Evolutionary conservation across 1,284 basidiomycete species (phyloP).

Genomic region (Ganoderma lingzhi): DNA sequence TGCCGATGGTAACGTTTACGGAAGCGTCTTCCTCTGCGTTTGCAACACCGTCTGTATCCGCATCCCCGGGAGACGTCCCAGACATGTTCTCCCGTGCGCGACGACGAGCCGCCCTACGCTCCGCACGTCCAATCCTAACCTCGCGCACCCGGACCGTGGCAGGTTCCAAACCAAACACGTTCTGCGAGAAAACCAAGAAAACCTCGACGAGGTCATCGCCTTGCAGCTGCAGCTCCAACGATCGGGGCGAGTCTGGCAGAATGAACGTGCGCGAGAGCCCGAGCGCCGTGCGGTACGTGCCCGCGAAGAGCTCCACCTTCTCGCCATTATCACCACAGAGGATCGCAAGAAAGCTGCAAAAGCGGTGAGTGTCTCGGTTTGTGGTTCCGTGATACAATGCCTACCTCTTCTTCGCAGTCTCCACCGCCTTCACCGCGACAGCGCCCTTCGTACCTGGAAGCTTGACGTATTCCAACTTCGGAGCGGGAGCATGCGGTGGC

Average conservation of each 20-base stretch:
- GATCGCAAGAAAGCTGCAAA: conserved; percentile 83
- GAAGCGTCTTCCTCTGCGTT: conserved; percentile 65
- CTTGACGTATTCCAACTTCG: conserved; percentile 89
- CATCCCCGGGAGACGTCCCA: conserved; percentile 53
- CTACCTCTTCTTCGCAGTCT: conserved; percentile 87
- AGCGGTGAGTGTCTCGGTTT: conserved; percentile 16
- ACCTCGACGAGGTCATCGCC: conserved; percentile 91
- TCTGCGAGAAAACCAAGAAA: conserved; percentile 87
- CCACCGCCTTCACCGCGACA: conserved; percentile 82
- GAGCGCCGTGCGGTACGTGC: conserved; percentile 82
- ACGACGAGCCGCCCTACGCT: conserved; percentile 81
- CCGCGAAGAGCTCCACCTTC: conserved; percentile 90
- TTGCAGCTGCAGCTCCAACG: conserved; percentile 87
- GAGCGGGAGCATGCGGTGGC: conserved; percentile 66
- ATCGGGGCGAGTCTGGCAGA: conserved; percentile 85
- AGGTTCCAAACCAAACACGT: conserved; percentile 88
- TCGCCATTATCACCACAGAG: conserved; percentile 92
- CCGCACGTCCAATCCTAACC: conserved; percentile 86
- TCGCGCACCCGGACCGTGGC: conserved; percentile 91
- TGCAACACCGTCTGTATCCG: conserved; percentile 47
- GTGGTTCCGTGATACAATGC: conserved; percentile 21
- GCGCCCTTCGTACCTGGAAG: conserved; percentile 90
- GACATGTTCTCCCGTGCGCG: conserved; percentile 69
- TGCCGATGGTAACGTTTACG: conserved; percentile 69
- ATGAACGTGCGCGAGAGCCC: conserved; percentile 88